Conservation (phyloP, 768 basidiomycete genomes). For the Gelatoporia subvermispora region DNA sequence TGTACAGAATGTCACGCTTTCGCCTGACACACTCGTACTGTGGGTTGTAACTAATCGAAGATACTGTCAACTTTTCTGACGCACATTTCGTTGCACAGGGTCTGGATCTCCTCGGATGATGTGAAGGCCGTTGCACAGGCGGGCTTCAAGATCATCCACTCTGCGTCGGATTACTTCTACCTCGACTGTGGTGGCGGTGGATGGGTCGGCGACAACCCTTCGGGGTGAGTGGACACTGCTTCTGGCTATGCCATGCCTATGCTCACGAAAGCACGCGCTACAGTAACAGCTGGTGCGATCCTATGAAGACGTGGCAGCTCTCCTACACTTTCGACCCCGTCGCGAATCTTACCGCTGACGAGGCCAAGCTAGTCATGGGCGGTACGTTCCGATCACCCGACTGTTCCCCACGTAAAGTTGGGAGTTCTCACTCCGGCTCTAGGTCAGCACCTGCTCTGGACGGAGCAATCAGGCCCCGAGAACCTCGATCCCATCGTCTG, state of each 20-base stretch:
- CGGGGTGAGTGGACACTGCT: slow-evolving; percentile 24
- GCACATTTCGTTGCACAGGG: slow-evolving; percentile 30
- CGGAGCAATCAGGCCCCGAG: slow-evolving; percentile 63
- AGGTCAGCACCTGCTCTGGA: slow-evolving; percentile 69
- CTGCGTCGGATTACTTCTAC: slow-evolving; percentile 76
- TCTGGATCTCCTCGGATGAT: slow-evolving; percentile 69
- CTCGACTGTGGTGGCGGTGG: slow-evolving; percentile 74
- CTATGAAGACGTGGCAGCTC: slow-evolving; percentile 77
- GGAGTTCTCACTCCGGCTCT: neutral
- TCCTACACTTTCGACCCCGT: slow-evolving; percentile 71
- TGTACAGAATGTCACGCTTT: slow-evolving; percentile 31
- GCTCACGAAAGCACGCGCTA: neutral
- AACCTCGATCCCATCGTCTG: slow-evolving; percentile 68
- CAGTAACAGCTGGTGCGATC: slow-evolving; percentile 67
- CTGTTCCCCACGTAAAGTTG: neutral
- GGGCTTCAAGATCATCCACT: slow-evolving; percentile 61
- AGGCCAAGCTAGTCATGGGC: slow-evolving; percentile 59
- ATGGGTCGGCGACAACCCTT: slow-evolving; percentile 55
- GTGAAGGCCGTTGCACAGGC: slow-evolving; percentile 55
- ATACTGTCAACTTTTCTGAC: slow-evolving; percentile 2
- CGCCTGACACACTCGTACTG: slow-evolving; percentile 47
- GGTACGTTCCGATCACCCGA: slow-evolving; percentile 21
- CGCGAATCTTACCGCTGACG: slow-evolving; percentile 42
- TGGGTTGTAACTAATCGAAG: slow-evolving; percentile 21
- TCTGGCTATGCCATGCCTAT: neutral